Evolutionary conservation across 805 yeast genomes (phyloP).

Genomic region (Saccharomycopsis sp.): DNA sequence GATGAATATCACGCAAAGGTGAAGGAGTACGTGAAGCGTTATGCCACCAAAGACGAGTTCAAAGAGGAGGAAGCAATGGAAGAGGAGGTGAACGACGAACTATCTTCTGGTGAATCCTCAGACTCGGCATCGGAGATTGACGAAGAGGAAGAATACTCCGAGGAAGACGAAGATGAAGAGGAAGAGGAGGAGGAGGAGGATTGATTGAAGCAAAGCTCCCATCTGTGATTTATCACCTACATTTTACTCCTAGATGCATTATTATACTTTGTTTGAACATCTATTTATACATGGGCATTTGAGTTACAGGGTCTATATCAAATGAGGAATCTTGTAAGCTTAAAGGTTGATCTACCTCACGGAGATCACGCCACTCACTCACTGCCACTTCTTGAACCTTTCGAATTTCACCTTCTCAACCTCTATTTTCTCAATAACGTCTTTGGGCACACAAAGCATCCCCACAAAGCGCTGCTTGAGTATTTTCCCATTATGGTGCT

Average conservation of each 20-base stretch:
- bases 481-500: neutral
- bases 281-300: too few species aligned
- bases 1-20: slow-evolving; percentile 60
- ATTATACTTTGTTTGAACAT: too few species aligned
- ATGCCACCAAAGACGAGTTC: slow-evolving; percentile 42
- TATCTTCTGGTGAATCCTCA: slow-evolving; percentile 19
- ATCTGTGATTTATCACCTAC: too few species aligned
- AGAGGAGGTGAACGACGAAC: slow-evolving; percentile 28
- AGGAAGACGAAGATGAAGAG: slow-evolving; percentile 21
- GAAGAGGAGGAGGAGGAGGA: slow-evolving; percentile 23
- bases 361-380: too few species aligned
- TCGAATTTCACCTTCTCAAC: slow-evolving; percentile 14
- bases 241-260: too few species aligned
- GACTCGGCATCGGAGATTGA: slow-evolving; percentile 20
- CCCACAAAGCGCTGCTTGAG: slow-evolving; percentile 10
- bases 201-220: too few species aligned
- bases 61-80: slow-evolving; percentile 41
- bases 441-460: slow-evolving; percentile 14
- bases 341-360: too few species aligned
- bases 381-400: slow-evolving; percentile 1
- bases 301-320: too few species aligned
- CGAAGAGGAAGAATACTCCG: slow-evolving; percentile 24
- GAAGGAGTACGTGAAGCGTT: slow-evolving; percentile 60
- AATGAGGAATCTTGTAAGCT: too few species aligned
- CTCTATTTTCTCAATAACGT: slow-evolving; percentile 13